Percentiles rank a stretch among this genome's conserved stretches.
These are phyloP conservation scores for Pulveroboletus sp. DNA, from an alignment of 768 basidiomycete genomes.

Conservation along the genomic window DNA sequence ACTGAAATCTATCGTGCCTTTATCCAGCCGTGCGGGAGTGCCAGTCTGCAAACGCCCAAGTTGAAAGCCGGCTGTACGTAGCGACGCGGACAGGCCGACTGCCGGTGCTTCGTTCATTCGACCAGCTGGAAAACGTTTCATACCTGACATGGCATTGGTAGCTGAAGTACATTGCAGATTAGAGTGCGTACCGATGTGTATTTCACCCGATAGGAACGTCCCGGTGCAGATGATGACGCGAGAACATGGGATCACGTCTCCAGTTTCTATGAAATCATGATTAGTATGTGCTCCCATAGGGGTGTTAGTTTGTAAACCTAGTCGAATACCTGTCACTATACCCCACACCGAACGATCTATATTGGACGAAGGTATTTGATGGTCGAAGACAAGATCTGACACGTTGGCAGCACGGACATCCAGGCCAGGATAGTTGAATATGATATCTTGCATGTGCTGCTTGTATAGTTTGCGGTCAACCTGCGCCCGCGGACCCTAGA, in stretches of 20 bases:
- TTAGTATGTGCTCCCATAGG: not conserved
- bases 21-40: slow-evolving; percentile 77
- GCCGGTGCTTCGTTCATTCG: slow-evolving; percentile 69
- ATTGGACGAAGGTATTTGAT: slow-evolving; percentile 26
- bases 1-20: slow-evolving; percentile 64
- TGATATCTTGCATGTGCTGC: slow-evolving; percentile 66
- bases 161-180: not conserved
- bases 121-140: slow-evolving; percentile 74
- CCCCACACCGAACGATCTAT: slow-evolving; percentile 39
- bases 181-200: slow-evolving; percentile 65
- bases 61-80: slow-evolving; percentile 70
- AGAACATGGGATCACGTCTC: slow-evolving; percentile 70
- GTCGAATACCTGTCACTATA: slow-evolving; percentile 56
- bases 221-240: slow-evolving; percentile 88
- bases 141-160: slow-evolving; percentile 36
- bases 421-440: slow-evolving; percentile 64
- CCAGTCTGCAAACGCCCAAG: slow-evolving; percentile 83
- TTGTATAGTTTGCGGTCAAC: slow-evolving; percentile 85
- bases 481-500: slow-evolving; percentile 82
- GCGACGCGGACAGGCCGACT: slow-evolving; percentile 69
- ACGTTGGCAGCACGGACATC: slow-evolving; percentile 69
- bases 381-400: slow-evolving; percentile 70
- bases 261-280: slow-evolving; percentile 47
- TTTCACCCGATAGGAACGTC: slow-evolving; percentile 87
- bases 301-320: slow-evolving; percentile 42